Percentiles rank a stretch among this genome's conserved stretches.
Conservation (phyloP, 805 yeast species). For the Millerago galiae region DNA sequence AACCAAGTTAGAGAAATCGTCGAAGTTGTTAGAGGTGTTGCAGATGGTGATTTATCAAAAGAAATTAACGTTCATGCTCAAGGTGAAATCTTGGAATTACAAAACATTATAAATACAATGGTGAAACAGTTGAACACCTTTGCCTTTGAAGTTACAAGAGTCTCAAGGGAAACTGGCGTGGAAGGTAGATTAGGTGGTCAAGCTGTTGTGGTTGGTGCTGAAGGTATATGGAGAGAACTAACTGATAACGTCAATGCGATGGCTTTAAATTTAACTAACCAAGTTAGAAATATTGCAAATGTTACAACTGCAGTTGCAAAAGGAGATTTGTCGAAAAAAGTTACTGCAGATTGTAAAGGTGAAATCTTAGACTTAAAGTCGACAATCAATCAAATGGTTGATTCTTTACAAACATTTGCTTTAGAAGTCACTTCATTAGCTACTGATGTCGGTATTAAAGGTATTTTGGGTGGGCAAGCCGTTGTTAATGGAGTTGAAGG, state of each 20-base stretch:
- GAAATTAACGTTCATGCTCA: conserved; percentile 88
- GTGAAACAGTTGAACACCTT: conserved; percentile 83
- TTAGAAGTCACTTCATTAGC: conserved; percentile 86
- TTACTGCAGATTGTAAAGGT: conserved; percentile 86
- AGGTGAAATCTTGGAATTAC: conserved; percentile 81
- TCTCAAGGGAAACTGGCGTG: conserved; percentile 87
- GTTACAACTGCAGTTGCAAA: conserved; percentile 87
- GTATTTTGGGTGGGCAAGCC: conserved; percentile 87
- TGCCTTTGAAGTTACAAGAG: conserved; percentile 83
- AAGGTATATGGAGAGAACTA: conserved; percentile 86
- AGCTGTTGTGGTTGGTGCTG: conserved; percentile 84
- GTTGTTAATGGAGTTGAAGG: conserved; percentile 89
- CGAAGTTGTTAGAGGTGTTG: conserved; percentile 85
- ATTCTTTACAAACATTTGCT: conserved; percentile 80
- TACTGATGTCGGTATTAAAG: conserved; percentile 90
- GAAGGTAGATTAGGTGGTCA: conserved; percentile 89
- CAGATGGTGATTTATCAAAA: conserved; percentile 75
- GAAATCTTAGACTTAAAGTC: conserved; percentile 79
- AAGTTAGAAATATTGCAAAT: conserved; percentile 83
- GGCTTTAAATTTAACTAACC: conserved; percentile 87
- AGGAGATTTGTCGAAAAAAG: conserved; percentile 81
- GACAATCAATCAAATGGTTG: conserved; percentile 91
- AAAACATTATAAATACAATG: conserved; percentile 84
- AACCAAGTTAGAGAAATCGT: conserved; percentile 88
- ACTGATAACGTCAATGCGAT: conserved; percentile 87